A percentile compares a stretch with the other conserved stretches of the same genome.
Evolutionary conservation across 441 rosid genomes (phyloP).

Genomic region (Capsella rubella): DNA sequence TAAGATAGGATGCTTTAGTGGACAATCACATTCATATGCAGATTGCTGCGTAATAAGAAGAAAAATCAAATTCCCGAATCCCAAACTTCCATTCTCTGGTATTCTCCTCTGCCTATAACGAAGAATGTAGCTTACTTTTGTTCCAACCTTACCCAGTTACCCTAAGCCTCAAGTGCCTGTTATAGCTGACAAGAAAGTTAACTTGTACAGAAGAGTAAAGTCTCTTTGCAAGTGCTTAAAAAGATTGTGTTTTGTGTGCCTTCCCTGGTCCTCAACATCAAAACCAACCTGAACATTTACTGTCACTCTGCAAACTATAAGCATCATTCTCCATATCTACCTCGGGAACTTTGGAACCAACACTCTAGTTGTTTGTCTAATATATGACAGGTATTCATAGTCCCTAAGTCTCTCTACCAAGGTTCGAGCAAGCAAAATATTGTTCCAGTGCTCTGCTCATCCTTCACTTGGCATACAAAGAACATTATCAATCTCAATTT

Average conservation of each 20-base stretch:
- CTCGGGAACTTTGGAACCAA: slow-evolving; percentile 58
- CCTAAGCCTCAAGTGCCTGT: slow-evolving; percentile 61
- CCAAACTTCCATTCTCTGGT: slow-evolving; percentile 59
- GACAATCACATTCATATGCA: slow-evolving; percentile 62
- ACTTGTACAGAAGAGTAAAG: slow-evolving; percentile 56
- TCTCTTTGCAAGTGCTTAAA: slow-evolving; percentile 57
- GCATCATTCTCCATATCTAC: slow-evolving; percentile 35
- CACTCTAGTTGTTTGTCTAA: not conserved
- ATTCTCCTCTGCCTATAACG: slow-evolving; percentile 46
- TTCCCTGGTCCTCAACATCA: slow-evolving; percentile 75
- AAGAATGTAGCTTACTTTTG: slow-evolving; percentile 33
- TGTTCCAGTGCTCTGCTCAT: slow-evolving; percentile 52
- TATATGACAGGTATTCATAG: slow-evolving; percentile 27
- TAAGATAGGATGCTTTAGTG: slow-evolving; percentile 70
- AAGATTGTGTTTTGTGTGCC: slow-evolving; percentile 55
- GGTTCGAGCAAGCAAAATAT: slow-evolving; percentile 69
- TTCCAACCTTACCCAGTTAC: slow-evolving; percentile 40
- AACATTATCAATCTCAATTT: slow-evolving; percentile 41
- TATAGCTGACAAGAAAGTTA: slow-evolving; percentile 41
- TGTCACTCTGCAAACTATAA: slow-evolving; percentile 74
- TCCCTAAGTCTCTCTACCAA: slow-evolving; percentile 55
- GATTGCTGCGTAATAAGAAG: slow-evolving; percentile 66
- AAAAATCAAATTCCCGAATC: slow-evolving; percentile 60
- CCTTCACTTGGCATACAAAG: not conserved
- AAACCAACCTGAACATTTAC: slow-evolving; percentile 61